Evolutionary conservation across 2,329 filamentous ascomycete genomes (phyloP), one percentile per base, ranked within the genome.

Genomic region (Diatrype stigma): DNA sequence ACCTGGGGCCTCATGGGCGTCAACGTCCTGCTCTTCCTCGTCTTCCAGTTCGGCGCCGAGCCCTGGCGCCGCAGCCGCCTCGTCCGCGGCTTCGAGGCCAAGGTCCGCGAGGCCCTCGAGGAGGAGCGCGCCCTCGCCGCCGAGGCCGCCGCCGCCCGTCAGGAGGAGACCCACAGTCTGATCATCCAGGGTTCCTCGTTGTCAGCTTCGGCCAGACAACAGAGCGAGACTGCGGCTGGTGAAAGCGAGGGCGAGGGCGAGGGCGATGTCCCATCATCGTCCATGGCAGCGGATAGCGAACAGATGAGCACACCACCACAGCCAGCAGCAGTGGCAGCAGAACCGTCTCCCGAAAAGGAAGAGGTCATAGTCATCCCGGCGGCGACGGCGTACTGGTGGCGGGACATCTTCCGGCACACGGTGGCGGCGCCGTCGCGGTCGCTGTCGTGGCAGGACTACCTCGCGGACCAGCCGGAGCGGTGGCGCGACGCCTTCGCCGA

Each of bases 1-100:
- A 99, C 94, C 0, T 97, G 95, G 85, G 94, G 93, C 0, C 74
- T 99, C 55, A 99, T 99, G 94, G 93, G 93, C 22, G 82, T 97
- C 64, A 99, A 99, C 66, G 89, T 97, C 30, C 68, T 97, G 54
- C 73, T 99, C 45, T 90, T 99, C 65, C 71, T 99, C 48, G 79
- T 92, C 17, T 85, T 95, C 60, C 86, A 96, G 71, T 86, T 96
- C 60, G 84, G 94, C 19, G 86, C 96, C 54, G 93, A 99, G 77
- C 94, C 94, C 3, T 97, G 93, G 90, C 84, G 91, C 60, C 78
- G 94, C 60, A 79, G 76, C 64, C 78, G 90, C 61, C 80, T 99
- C 55, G 90, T 97, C 51, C 83, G 80, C 59, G 92, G 88, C 22
- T 90, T 94, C 60, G 88, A 90, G 58, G 87, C 90, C 61, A 85